A percentile compares a stretch with the other conserved stretches of the same genome.
Evolutionary conservation across 129 eudicot species (phyloP).

Genomic region (Centella asiatica): DNA sequence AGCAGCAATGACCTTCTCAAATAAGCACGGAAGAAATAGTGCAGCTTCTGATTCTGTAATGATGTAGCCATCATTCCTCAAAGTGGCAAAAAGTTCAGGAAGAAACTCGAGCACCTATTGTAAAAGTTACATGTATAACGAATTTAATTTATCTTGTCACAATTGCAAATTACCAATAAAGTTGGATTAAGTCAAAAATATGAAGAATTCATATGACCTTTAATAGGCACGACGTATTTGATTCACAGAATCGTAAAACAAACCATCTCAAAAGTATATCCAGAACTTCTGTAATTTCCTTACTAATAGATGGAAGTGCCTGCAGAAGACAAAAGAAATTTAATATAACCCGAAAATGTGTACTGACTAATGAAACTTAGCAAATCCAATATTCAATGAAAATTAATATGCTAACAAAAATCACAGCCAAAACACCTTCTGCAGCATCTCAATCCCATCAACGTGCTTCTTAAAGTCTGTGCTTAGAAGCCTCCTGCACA

Average conservation of each 20-base stretch:
- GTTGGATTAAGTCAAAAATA: not conserved
- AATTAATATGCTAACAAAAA: not conserved
- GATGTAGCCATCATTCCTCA: constrained; percentile 73
- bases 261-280: constrained; percentile 90
- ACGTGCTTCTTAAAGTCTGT: constrained; percentile 95
- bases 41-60: constrained; percentile 96
- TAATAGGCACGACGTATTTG: constrained; percentile 90
- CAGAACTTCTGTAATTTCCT: constrained; percentile 70
- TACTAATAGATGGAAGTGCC: constrained; percentile 74
- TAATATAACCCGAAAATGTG: not conserved
- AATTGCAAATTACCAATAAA: not conserved
- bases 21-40: constrained; percentile 90
- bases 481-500: constrained; percentile 79
- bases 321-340: constrained; percentile 14
- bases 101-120: constrained; percentile 87
- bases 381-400: not conserved
- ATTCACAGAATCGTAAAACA: constrained; percentile 89
- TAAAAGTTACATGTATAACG: not conserved
- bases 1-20: constrained; percentile 65
- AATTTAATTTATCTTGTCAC: not conserved
- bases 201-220: constrained; percentile 42
- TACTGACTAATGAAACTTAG: not conserved
- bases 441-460: constrained; percentile 97
- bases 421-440: constrained; percentile 43
- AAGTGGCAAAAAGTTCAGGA: constrained; percentile 69